phyloP scores from a whole-genome alignment of 495 filamentous ascomycete genomes.

The Penicillium parvum region DNA sequence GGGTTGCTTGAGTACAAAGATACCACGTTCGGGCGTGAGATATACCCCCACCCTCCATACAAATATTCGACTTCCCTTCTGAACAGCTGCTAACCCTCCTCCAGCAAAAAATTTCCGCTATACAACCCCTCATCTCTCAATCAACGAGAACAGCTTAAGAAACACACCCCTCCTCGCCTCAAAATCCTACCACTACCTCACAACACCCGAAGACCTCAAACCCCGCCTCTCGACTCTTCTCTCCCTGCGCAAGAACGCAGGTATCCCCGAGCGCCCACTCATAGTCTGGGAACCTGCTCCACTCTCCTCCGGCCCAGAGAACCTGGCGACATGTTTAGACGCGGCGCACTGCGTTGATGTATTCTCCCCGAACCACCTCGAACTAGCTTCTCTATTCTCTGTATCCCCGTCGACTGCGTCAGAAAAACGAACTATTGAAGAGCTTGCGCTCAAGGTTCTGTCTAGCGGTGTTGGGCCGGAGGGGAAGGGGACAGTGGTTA shows the following conservation, averaged over 20 bases:
- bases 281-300: slow-evolving; percentile 39
- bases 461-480: slow-evolving; percentile 18
- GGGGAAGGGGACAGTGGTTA: slow-evolving; percentile 15
- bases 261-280: slow-evolving; percentile 18
- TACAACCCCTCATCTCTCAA: slow-evolving; percentile 49
- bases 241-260: slow-evolving; percentile 5
- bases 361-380: slow-evolving; percentile 37
- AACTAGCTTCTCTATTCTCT: slow-evolving; percentile 22
- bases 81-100: slow-evolving; percentile 18
- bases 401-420: slow-evolving; percentile 1
- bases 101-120: slow-evolving; percentile 68
- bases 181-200: slow-evolving; percentile 68
- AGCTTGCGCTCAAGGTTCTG: slow-evolving; percentile 17
- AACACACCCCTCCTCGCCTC: slow-evolving; percentile 8
- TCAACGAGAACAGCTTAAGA: slow-evolving; percentile 9
- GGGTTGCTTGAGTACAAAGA: slow-evolving; percentile 29
- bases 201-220: slow-evolving; percentile 53
- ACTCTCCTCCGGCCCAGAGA: slow-evolving; percentile 21
- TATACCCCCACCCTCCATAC: not conserved
- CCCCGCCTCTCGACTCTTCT: slow-evolving; percentile 6
- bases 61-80: not conserved
- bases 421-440: slow-evolving; percentile 19
- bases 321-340: slow-evolving; percentile 19
- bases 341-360: slow-evolving; percentile 26
- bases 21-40: slow-evolving; percentile 41